A percentile compares a stretch with the other conserved stretches of the same genome.
Conservation (phyloP, 1,284 basidiomycete genomes). For the Moesziomyces sp. region DNA sequence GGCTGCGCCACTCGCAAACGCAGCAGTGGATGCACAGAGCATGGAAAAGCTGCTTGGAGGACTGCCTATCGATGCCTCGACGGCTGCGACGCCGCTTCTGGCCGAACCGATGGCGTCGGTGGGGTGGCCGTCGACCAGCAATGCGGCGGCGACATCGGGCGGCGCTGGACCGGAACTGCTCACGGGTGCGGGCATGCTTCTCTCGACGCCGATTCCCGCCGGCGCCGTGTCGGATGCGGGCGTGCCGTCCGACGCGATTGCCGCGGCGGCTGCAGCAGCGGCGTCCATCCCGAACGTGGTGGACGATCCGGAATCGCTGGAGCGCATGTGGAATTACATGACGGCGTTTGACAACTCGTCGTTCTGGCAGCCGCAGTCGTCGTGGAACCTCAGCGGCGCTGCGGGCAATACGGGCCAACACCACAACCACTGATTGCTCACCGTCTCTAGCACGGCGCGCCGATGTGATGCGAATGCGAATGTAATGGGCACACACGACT, state of each 20-base stretch:
- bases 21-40: slow-evolving; percentile 13
- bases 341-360: slow-evolving; percentile 39
- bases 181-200: slow-evolving; percentile 17
- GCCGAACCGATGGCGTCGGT: background rate
- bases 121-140: slow-evolving; percentile 10
- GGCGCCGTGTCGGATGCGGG: slow-evolving; percentile 5
- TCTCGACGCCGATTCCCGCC: slow-evolving; percentile 11
- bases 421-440: slow-evolving; percentile 2
- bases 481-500: no score
- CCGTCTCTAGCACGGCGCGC: no score
- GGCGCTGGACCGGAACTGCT: slow-evolving; percentile 2
- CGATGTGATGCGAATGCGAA: no score
- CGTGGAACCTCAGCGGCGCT: slow-evolving; percentile 31
- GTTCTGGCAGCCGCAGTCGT: slow-evolving; percentile 51
- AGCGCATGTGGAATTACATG: slow-evolving; percentile 54
- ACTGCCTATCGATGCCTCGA: slow-evolving; percentile 22
- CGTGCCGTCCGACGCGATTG: slow-evolving; percentile 3
- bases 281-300: slow-evolving; percentile 25
- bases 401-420: background rate
- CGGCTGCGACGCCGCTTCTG: slow-evolving; percentile 10
- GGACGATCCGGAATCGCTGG: slow-evolving; percentile 40
- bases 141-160: slow-evolving; percentile 3
- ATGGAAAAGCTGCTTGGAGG: slow-evolving; percentile 37
- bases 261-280: slow-evolving; percentile 10
- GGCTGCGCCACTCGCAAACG: slow-evolving; percentile 12